Percentiles rank a stretch among this genome's conserved stretches.
Evolutionary conservation across 805 yeast genomes (phyloP).

Genomic region (Nakazawaea ernobii): DNA sequence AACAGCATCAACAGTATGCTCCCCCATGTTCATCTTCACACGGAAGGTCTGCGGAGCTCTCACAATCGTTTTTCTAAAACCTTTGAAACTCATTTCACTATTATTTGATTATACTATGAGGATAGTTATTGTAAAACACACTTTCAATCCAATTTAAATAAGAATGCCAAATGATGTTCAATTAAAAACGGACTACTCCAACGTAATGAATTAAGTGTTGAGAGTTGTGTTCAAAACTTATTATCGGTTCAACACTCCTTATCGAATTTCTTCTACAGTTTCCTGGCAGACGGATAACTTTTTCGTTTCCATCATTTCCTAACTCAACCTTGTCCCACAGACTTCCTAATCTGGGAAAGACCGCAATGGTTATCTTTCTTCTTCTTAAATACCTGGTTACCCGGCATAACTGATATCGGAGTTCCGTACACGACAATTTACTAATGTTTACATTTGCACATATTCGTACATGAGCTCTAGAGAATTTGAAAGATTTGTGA

Average conservation of each 20-base stretch:
- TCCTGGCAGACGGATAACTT: background rate
- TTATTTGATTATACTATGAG: background rate
- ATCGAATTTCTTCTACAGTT: background rate
- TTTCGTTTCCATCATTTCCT: background rate
- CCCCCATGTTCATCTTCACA: slow-evolving; percentile 89
- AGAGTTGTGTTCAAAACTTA: too few species aligned
- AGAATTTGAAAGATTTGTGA: background rate
- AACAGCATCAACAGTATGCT: slow-evolving; percentile 73
- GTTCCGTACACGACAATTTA: background rate
- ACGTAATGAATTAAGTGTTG: too few species aligned
- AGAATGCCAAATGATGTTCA: background rate
- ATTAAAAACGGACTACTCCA: too few species aligned
- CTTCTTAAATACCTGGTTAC: background rate
- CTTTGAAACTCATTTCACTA: slow-evolving; percentile 73
- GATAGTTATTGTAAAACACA: background rate
- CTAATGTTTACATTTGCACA: slow-evolving; percentile 8
- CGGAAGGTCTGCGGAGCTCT: slow-evolving; percentile 91
- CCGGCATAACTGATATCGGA: background rate
- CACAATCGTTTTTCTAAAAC: slow-evolving; percentile 70
- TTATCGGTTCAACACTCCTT: too few species aligned
- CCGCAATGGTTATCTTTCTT: background rate
- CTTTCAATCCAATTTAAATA: background rate
- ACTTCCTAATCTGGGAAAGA: background rate
- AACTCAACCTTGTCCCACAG: background rate
- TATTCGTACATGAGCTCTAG: background rate